phyloP scores from a whole-genome alignment of 2,329 filamentous ascomycete species.

The Parascedosporium putredinis region DNA sequence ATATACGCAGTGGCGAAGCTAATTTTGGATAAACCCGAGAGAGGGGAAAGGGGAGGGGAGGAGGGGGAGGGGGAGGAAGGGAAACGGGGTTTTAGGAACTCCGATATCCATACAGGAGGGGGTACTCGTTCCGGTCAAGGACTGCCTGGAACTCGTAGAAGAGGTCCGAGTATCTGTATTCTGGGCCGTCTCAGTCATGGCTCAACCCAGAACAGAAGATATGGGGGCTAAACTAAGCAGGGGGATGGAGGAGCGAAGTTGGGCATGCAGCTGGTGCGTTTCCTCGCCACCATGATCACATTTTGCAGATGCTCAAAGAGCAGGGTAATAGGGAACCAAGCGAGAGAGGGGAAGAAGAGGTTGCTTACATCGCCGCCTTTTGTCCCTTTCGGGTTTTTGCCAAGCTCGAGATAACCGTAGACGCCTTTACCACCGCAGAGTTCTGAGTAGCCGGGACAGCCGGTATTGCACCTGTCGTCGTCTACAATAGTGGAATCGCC shows the following conservation, averaged over 20 bases:
- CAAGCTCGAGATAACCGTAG: constrained; percentile 56
- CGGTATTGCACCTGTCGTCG: constrained; percentile 37
- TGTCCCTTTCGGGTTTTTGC: constrained; percentile 39
- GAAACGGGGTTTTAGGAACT: constrained; percentile 3
- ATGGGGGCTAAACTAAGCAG: neutral
- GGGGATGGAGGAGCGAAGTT: neutral
- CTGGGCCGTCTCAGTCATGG: constrained; percentile 22
- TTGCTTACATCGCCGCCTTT: constrained; percentile 1
- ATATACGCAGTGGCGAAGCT: no score
- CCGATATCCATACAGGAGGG: constrained; percentile 7
- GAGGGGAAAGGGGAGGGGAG: neutral
- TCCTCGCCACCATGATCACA: neutral
- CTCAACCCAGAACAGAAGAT: constrained; percentile 2
- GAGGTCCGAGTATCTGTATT: constrained; percentile 23
- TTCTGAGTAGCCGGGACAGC: constrained; percentile 65
- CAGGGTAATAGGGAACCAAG: no score
- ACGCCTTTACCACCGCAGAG: constrained; percentile 52
- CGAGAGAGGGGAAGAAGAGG: neutral
- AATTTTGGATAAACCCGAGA: neutral
- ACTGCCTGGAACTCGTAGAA: constrained; percentile 10
- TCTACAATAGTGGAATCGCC: constrained; percentile 28
- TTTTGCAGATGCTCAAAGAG: no score
- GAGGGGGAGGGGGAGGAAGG: neutral
- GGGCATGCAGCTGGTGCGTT: neutral
- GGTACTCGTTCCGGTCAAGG: constrained; percentile 1